Base-by-base conservation (phyloP, 2,329 filamentous ascomycete genomes). In the Epichloe typhina region DNA sequence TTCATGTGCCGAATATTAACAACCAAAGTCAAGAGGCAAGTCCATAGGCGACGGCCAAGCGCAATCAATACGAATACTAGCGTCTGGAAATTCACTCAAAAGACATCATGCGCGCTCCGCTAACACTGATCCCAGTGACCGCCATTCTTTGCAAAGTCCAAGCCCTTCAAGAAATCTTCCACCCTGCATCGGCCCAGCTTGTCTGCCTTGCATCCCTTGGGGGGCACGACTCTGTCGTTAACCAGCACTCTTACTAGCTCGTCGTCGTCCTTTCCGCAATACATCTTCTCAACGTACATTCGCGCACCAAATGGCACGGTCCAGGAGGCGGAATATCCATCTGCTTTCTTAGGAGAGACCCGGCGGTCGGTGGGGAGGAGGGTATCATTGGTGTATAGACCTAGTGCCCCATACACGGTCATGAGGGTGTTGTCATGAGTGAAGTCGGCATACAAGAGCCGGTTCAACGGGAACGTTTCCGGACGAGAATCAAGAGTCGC, bases 401-500 rank as follows among this genome's bases (percentile, higher is more conserved):
- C 86, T 55, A 96, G 62, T 0, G 88, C 88, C 5, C 80, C 81
- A 62, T 86, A 86, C 6, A 94, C 80, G 7, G 77, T 76, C 33
- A 79, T 80, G 81, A 96, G 88, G 62, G 85, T 82, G 64, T 94
- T 95, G 67, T 96, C 90, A 66, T 96, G 90, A 55, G 83, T 87
- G 62, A 96, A 95, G 66, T 96, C 90, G 0, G 88, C 89, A 61
- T 94, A 96, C 1, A 95, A 68, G 11, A 69, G 69, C 42, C 71
- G 67, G 54, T 76, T 74, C 0, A 95, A 69, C 0, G 90, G 89
- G 60, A 95, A 96, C 0, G 86, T 90, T 6, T 66, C 62, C 0
- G 76, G 68, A 52, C 80, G 72, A 5, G 69, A 69, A 63, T 94
- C 86, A 0, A 95, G 74, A 0, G 89, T 95, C 37, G 69, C 72